Evolutionary conservation across 2,329 filamentous ascomycete genomes (phyloP).

Genomic region (Huntiella omanensis): DNA sequence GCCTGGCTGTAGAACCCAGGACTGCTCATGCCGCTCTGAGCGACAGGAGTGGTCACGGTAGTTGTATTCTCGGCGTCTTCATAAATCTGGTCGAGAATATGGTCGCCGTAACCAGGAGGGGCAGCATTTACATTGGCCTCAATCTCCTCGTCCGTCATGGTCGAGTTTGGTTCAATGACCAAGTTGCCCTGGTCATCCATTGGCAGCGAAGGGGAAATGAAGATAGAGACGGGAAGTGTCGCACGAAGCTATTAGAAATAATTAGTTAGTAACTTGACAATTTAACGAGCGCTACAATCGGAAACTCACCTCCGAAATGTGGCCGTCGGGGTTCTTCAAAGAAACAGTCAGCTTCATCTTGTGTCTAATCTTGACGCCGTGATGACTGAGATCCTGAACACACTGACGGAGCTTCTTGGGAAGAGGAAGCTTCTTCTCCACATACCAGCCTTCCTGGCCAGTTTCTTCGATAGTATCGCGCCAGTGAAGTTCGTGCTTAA

Average conservation of each 20-base stretch:
- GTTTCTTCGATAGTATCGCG: slow-evolving; percentile 49
- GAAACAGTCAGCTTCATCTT: slow-evolving; percentile 84
- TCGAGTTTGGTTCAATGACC: slow-evolving; percentile 37
- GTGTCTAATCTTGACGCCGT: slow-evolving; percentile 81
- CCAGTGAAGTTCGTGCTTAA: slow-evolving; percentile 43
- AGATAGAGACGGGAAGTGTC: slow-evolving; percentile 76
- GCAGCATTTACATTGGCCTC: slow-evolving; percentile 40
- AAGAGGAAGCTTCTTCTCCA: slow-evolving; percentile 45
- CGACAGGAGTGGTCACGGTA: slow-evolving; percentile 60
- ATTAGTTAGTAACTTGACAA: too few relatives aligned
- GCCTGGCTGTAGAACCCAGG: slow-evolving; percentile 47
- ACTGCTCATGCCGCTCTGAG: slow-evolving; percentile 57
- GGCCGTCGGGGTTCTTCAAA: slow-evolving; percentile 84
- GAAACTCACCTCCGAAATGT: slow-evolving; percentile 54
- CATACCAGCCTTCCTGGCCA: slow-evolving; percentile 44
- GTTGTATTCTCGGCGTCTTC: slow-evolving; percentile 57
- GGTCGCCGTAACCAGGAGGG: slow-evolving; percentile 83
- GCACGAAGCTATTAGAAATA: slow-evolving; percentile 43
- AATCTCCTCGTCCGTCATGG: slow-evolving; percentile 23
- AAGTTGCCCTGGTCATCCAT: slow-evolving; percentile 77
- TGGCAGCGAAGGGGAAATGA: slow-evolving; percentile 85
- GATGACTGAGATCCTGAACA: slow-evolving; percentile 73
- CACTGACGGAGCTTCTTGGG: slow-evolving; percentile 69
- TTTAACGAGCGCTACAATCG: neutral
- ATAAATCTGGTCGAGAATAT: slow-evolving; percentile 78